Evolutionary conservation across 495 filamentous ascomycete genomes (phyloP).

Genomic region (Oidiodendron maius): DNA sequence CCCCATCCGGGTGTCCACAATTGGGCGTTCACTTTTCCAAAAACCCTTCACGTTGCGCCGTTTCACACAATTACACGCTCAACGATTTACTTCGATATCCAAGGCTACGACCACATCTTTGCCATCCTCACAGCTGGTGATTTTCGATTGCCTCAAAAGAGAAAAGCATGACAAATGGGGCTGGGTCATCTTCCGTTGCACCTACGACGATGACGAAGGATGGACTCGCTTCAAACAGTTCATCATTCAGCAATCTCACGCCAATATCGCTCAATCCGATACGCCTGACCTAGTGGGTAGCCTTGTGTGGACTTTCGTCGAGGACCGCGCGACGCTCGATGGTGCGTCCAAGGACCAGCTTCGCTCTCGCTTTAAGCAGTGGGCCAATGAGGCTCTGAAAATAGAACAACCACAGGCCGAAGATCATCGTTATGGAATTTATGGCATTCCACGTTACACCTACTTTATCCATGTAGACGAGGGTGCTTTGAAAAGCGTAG

Average conservation of each 20-base stretch:
- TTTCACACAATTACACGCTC: constrained; percentile 3
- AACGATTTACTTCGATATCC: too few relatives aligned
- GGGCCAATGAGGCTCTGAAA: constrained; percentile 5
- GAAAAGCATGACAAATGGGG: constrained; percentile 3
- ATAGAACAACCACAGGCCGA: neutral
- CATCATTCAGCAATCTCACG: constrained; percentile 1
- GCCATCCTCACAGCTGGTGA: neutral
- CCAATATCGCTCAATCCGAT: neutral
- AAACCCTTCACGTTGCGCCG: too few relatives aligned
- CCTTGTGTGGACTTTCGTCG: constrained; percentile 12
- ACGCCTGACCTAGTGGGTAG: neutral
- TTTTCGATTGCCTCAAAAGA: neutral
- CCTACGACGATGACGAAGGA: too few relatives aligned
- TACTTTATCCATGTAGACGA: constrained; percentile 1
- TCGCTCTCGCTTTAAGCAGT: constrained; percentile 9
- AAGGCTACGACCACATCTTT: neutral
- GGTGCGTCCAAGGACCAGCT: constrained; percentile 17
- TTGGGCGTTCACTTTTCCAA: too few relatives aligned
- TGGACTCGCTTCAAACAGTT: constrained; percentile 2
- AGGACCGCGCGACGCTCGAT: constrained; percentile 12
- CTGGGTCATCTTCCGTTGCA: constrained; percentile 2
- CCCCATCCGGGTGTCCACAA: too few relatives aligned
- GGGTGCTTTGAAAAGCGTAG: constrained; percentile 5
- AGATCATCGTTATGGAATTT: neutral
- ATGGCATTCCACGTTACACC: constrained; percentile 3